These are phyloP conservation scores for Amanita exitialis DNA, from an alignment of 768 basidiomycete genomes.

Conservation along the genomic window DNA sequence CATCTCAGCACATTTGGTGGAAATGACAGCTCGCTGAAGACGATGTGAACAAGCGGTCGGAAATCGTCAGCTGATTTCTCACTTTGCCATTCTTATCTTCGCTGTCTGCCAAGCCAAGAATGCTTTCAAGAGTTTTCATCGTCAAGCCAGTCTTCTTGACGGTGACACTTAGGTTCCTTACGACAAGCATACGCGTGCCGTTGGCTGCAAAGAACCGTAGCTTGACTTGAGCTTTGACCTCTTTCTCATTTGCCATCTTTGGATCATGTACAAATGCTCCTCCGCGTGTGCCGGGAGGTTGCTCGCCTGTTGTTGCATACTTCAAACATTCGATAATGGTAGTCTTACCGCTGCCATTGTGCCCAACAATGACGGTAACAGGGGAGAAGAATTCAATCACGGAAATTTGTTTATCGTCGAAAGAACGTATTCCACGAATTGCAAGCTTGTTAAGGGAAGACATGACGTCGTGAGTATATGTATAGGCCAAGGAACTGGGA, in stretches of 20 bases:
- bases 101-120: constrained; percentile 68
- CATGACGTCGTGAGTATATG: constrained; percentile 28
- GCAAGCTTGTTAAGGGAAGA: constrained; percentile 87
- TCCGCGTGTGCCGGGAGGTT: constrained; percentile 94
- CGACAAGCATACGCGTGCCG: constrained; percentile 81
- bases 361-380: constrained; percentile 96
- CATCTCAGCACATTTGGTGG: constrained; percentile 97
- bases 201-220: constrained; percentile 88
- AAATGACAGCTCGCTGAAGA: constrained; percentile 73
- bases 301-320: constrained; percentile 96
- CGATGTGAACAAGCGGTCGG: neutral
- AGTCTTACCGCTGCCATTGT: constrained; percentile 98
- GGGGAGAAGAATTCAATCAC: constrained; percentile 97
- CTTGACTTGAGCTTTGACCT: constrained; percentile 98
- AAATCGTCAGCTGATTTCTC: neutral
- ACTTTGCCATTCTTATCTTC: constrained; percentile 73
- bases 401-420: constrained; percentile 90
- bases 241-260: constrained; percentile 98
- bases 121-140: constrained; percentile 97
- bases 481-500: neutral
- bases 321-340: constrained; percentile 99
- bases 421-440: constrained; percentile 88
- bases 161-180: constrained; percentile 85
- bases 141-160: constrained; percentile 88
- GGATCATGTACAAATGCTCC: constrained; percentile 99